phyloP scores from a whole-genome alignment of 495 filamentous ascomycete genomes.

The Penicillium malachiteum region DNA sequence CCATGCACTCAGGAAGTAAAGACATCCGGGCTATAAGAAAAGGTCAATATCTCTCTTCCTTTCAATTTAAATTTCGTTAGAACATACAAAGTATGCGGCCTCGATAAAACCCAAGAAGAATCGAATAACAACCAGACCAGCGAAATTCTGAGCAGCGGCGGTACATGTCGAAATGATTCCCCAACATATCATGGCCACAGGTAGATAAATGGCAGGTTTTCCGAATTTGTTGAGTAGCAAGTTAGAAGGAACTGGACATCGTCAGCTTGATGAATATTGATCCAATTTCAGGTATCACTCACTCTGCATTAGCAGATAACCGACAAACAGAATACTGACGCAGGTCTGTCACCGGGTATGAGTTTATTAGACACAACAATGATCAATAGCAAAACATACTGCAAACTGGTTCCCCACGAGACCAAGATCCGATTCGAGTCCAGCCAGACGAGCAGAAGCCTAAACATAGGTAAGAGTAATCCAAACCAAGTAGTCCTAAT shows the following conservation, averaged over 20 bases:
- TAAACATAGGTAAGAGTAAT: conserved; percentile 4
- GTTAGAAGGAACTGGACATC: conserved; percentile 35
- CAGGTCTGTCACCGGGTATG: conserved; percentile 40
- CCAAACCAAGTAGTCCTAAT: neutral
- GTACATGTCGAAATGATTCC: conserved; percentile 68
- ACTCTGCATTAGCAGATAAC: conserved; percentile 57
- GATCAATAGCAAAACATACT: conserved; percentile 1
- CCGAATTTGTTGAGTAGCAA: conserved; percentile 49
- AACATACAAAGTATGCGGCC: conserved; percentile 45
- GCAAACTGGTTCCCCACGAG: conserved; percentile 48
- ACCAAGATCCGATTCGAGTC: conserved; percentile 50
- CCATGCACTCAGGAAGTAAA: conserved; percentile 51
- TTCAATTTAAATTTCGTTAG: neutral
- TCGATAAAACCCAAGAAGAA: conserved; percentile 72
- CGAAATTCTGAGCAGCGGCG: conserved; percentile 56
- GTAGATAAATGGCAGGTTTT: conserved; percentile 64
- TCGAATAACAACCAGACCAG: conserved; percentile 61
- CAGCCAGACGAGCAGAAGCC: conserved; percentile 51
- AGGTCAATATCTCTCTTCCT: neutral
- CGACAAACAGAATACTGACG: conserved; percentile 71
- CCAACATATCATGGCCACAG: conserved; percentile 65
- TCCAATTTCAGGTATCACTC: conserved; percentile 19
- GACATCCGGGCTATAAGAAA: conserved; percentile 36
- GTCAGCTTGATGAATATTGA: neutral
- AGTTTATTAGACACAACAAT: neutral